Evolutionary conservation across 495 filamentous ascomycete species (phyloP).

Genomic region (Trypethelium eluteriae): DNA sequence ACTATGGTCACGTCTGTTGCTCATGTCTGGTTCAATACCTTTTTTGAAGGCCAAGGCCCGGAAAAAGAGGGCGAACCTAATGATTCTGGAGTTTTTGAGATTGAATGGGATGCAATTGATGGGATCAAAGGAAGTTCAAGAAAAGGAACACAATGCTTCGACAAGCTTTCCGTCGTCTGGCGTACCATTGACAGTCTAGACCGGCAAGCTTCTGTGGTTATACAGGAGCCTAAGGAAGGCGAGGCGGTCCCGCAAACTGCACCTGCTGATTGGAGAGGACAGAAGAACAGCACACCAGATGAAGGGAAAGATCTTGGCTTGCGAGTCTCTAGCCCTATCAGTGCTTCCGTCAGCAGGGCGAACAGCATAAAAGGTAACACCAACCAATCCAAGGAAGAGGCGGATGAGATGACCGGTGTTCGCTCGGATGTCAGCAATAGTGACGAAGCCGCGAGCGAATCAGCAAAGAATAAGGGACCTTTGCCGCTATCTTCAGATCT

Average conservation of each 20-base stretch:
- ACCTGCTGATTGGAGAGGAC: constrained; percentile 65
- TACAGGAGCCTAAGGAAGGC: constrained; percentile 37
- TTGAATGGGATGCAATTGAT: constrained; percentile 59
- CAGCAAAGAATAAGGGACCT: constrained; percentile 18
- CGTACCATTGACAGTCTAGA: constrained; percentile 31
- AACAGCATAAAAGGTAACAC: constrained; percentile 40
- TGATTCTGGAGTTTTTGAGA: constrained; percentile 52
- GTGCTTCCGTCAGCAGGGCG: constrained; percentile 58
- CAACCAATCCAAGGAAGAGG: constrained; percentile 15
- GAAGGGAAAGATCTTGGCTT: constrained; percentile 57
- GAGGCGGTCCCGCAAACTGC: constrained; percentile 58
- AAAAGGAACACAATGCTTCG: constrained; percentile 74
- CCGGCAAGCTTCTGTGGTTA: constrained; percentile 23
- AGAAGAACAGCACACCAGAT: constrained; percentile 11
- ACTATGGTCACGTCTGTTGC: constrained; percentile 89
- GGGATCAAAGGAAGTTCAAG: constrained; percentile 70
- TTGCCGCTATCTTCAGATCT: constrained; percentile 7
- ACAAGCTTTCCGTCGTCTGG: constrained; percentile 86
- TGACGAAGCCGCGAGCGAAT: constrained; percentile 19
- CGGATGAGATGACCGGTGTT: constrained; percentile 26
- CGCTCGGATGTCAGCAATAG: constrained; percentile 23
- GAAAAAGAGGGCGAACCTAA: constrained; percentile 52
- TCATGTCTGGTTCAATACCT: constrained; percentile 94
- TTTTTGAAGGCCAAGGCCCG: constrained; percentile 75
- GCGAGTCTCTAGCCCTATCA: constrained; percentile 52